Conservation (phyloP, 1,139 yeast genomes). For the Hyphopichia fennica region DNA sequence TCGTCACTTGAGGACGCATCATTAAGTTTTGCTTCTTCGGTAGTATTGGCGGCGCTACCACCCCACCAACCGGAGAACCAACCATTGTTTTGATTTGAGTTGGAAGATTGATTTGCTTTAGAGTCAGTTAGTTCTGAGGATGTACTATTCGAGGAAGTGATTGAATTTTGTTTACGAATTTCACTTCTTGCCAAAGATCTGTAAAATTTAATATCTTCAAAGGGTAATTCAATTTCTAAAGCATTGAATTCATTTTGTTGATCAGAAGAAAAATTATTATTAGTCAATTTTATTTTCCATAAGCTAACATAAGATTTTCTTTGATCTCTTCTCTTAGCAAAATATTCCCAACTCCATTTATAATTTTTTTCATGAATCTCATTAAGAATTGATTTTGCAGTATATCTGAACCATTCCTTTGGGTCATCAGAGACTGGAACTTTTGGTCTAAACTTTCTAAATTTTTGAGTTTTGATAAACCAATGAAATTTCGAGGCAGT, state of each 20-base stretch:
- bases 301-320: slow-evolving; percentile 66
- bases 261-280: slow-evolving; percentile 26
- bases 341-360: slow-evolving; percentile 88
- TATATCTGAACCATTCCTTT: slow-evolving; percentile 76
- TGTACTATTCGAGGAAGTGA: slow-evolving; percentile 3
- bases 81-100: slow-evolving; percentile 6
- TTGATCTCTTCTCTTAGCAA: slow-evolving; percentile 69
- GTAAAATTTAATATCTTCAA: slow-evolving; percentile 82
- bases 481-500: slow-evolving; percentile 82
- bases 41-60: slow-evolving; percentile 13
- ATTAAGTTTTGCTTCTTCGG: slow-evolving; percentile 12
- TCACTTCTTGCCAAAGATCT: slow-evolving; percentile 76
- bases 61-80: slow-evolving; percentile 69
- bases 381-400: slow-evolving; percentile 67
- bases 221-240: slow-evolving; percentile 61
- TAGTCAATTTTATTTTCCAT: slow-evolving; percentile 58
- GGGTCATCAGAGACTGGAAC: slow-evolving; percentile 66
- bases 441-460: slow-evolving; percentile 68
- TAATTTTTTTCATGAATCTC: slow-evolving; percentile 81
- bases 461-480: slow-evolving; percentile 74
- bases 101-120: neutral
- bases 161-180: slow-evolving; percentile 52
- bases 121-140: neutral
- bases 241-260: slow-evolving; percentile 43
- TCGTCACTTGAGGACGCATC: slow-evolving; percentile 17